Conservation (phyloP, 2,329 filamentous ascomycete genomes). For the Incumbomyces delicatus region DNA sequence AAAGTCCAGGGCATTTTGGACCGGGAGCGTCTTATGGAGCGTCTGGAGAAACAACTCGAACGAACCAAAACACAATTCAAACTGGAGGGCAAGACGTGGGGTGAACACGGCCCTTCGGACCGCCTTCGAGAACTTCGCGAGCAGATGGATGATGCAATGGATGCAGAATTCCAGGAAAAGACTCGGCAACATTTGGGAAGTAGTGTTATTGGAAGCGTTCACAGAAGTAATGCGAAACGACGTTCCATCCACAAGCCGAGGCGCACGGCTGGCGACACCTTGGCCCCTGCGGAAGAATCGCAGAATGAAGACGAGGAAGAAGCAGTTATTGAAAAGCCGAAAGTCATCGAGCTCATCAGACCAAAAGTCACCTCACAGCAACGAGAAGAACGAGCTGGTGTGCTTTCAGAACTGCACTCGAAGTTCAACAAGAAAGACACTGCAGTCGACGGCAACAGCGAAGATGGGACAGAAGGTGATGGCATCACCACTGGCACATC, state of each 20-base stretch:
- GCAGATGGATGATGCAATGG: conserved; percentile 71
- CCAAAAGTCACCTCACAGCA: conserved; percentile 55
- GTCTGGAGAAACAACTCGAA: conserved; percentile 89
- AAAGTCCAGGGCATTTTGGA: conserved; percentile 87
- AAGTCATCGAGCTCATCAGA: conserved; percentile 67
- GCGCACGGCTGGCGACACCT: conserved; percentile 28
- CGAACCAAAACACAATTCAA: conserved; percentile 97
- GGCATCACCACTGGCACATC: conserved; percentile 64
- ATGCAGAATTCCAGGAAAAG: conserved; percentile 42
- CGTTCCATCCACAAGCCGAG: conserved; percentile 22
- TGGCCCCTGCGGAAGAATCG: conserved; percentile 30
- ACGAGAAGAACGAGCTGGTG: conserved; percentile 55
- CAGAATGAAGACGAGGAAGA: conserved; percentile 48
- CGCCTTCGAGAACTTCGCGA: conserved; percentile 83
- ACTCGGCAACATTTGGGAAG: conserved; percentile 57
- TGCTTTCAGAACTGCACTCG: conserved; percentile 62
- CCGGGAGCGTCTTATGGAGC: conserved; percentile 82
- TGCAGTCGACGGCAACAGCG: conserved; percentile 58
- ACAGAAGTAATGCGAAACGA: conserved; percentile 43
- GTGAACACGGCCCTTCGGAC: conserved; percentile 79
- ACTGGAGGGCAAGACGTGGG: conserved; percentile 86
- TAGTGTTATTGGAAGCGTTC: conserved; percentile 64
- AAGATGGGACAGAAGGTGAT: conserved; percentile 41
- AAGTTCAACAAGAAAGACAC: conserved; percentile 57
- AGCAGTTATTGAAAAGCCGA: conserved; percentile 66